Evolutionary conservation across 1,284 basidiomycete species (phyloP), one percentile per base, ranked within the genome.

Genomic region (Heterobasidion parviporum): DNA sequence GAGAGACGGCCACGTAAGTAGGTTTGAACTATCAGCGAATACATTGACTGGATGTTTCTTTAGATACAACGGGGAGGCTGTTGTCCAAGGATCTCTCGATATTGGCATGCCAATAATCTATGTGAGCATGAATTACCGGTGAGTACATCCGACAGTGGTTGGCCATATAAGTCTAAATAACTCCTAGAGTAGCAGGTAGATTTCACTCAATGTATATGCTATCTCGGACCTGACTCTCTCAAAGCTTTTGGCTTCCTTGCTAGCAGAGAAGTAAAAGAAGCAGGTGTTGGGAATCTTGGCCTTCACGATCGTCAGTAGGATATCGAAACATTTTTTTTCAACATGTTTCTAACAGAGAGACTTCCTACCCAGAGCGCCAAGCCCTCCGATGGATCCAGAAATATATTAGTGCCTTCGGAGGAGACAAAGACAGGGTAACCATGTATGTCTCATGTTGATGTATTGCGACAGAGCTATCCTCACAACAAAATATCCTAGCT

Each of bases 71-170:
- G 78, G 77, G 5, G 64, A 61, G 2, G 50, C 59, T 6, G 75
- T 83, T 48, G 80, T 83, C 2, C 62, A 72, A 34, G 72, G 75
- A 12, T 81, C 81, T 2, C 67, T 80, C 12, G 65, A 64, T 7
- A 61, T 81, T n/a, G 71, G 70, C 26, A 67, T 73, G 56, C 79
- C 80, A 0, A 69, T 80, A 32, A 69, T 84, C 52, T 78, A 78
- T 56, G 77, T 80, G n/a, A 75, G 78, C 47, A 71, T 81, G 69
- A 83, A 84, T 63, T 82, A 83, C 62, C 73, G 81, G 64, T 66
- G n/a, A 52, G 36, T 46, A 50, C 44, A 34, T 54, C 26, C 3
- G 26, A 26, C 26, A 26, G 26, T 26, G 26, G 4, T 26, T 26
- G 4, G 3, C 26, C 4, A 5, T 6, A 0, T 26, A 26, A 26